Evolutionary conservation across 345 rosid genomes (phyloP), one percentile per base, ranked within the genome.

Genomic region (Eucalyptus paniculata): DNA sequence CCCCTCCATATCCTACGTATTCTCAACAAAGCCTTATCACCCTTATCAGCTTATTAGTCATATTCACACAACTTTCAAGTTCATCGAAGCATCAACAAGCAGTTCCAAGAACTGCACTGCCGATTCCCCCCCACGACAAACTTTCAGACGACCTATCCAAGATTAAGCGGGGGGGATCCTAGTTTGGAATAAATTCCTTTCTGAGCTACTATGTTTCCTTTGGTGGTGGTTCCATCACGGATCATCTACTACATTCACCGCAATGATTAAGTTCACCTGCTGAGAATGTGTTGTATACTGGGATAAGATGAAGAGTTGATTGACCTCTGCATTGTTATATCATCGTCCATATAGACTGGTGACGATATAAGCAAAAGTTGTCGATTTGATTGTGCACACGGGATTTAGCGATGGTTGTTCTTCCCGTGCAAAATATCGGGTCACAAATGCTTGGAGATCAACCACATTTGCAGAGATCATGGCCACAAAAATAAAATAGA

Each of bases 341-440:
- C 24, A 53, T 53, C 24, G 10, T 19, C 8, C 24, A 53, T 19
- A 19, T 53, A 19, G 11, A 53, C 0, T 19, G 0, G 10, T 0
- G 24, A 53, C 58, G 0, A 53, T 53, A 8, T 19, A 53, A 19
- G 58, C 1, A 53, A 0, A 53, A 19, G 58, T 53, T 19, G 58
- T 53, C 24, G 24, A 53, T 53, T 53, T 24, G 58, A 19, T 53
- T 19, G 10, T 53, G 56, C 8, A 53, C 58, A 53, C 10, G 11
- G 58, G 24, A 53, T 19, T 53, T 19, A 53, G 58, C 24, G 11
- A 53, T 0, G 10, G 58, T 53, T 8, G 24, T 53, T 53, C 58
- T 53, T 53, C 2, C 58, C 24, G 24, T 53, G 9, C 56, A 53
- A 53, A 53, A 18, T 53, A 53, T 53, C 10, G 0, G 58, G 24